Evolutionary conservation across 257 asterid species (phyloP).

Genomic region (Solanum pimpinellifolium): DNA sequence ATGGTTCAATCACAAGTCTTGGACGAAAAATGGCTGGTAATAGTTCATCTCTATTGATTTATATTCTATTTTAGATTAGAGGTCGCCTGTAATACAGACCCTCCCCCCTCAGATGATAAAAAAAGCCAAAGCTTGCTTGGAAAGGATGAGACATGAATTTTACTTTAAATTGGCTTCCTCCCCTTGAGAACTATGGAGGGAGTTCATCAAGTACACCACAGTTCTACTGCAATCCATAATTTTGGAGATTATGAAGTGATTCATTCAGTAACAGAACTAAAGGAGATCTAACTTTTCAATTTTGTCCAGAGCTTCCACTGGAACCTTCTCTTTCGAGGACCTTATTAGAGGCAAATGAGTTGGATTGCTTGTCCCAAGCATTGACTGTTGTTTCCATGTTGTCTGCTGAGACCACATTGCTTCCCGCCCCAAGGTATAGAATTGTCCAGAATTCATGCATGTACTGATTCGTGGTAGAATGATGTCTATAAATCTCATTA

Average conservation of each 20-base stretch:
- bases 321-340: constrained; percentile 97
- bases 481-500: neutral
- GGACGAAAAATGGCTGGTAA: constrained; percentile 93
- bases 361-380: constrained; percentile 76
- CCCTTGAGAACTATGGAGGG: neutral
- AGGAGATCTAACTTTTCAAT: neutral
- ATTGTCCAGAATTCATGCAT: neutral
- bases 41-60: neutral
- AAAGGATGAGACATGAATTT: neutral
- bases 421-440: constrained; percentile 55
- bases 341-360: constrained; percentile 80
- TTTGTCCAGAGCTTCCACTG: constrained; percentile 82
- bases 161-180: neutral
- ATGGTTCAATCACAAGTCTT: constrained; percentile 65
- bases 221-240: neutral
- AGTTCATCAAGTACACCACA: neutral
- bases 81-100: neutral
- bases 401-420: constrained; percentile 85
- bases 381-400: constrained; percentile 89
- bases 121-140: neutral
- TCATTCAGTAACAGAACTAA: neutral
- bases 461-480: neutral
- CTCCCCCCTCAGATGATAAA: neutral
- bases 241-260: neutral
- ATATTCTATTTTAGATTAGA: neutral